Base-by-base conservation (phyloP, 2,329 filamentous ascomycete genomes). In the Grosmannia huntii region DNA sequence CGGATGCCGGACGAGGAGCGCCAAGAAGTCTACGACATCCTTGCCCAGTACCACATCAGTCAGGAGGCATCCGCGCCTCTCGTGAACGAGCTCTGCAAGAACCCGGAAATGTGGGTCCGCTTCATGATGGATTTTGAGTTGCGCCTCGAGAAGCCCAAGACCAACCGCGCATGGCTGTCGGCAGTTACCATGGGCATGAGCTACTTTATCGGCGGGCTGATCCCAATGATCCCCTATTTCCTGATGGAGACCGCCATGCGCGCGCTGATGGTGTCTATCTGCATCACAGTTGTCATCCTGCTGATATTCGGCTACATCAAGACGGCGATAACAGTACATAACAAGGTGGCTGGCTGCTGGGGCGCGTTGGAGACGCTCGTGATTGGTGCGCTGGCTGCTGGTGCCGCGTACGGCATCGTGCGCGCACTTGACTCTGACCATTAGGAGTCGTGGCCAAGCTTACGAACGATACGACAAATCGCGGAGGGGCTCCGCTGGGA, bases 161-260 rank as follows among this genome's bases (percentile, higher is more conserved):
- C 69, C 33, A 71, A 72, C 65, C 66, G 73, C 62, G 69, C 80
- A 65, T 67, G 76, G 68, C 69, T 82, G 51, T 84, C 81, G 0
- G 86, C 83, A 2, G 62, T 83, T 28, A 87, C 83, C 10, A 85
- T 89, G 65, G 82, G 84, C 0, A 65, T 83, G 19, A 84, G 84
- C 41, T 89, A 89, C 68, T 83, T 89, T 56, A 68, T 88, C 25
- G 86, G 86, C 23, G 86, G 86, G 0, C 73, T 88, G 57, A 78
- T 89, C n/a, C 85, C 86, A 16, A 76, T 89, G 65, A 70, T 86
- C 49, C 86, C 86, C 0, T 89, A 89, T 70, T 84, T 89, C 62
- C 74, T 85, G 62, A 73, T 80, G 67, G 60, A 64, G 16, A 67
- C 68, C 25, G 72, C 79, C 9, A 67, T 68, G 27, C 65, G 73